Percentiles rank a stretch among this genome's conserved stretches.
phyloP scores from a whole-genome alignment of 1,139 yeast genomes.

The Chernovozyma aurita region DNA sequence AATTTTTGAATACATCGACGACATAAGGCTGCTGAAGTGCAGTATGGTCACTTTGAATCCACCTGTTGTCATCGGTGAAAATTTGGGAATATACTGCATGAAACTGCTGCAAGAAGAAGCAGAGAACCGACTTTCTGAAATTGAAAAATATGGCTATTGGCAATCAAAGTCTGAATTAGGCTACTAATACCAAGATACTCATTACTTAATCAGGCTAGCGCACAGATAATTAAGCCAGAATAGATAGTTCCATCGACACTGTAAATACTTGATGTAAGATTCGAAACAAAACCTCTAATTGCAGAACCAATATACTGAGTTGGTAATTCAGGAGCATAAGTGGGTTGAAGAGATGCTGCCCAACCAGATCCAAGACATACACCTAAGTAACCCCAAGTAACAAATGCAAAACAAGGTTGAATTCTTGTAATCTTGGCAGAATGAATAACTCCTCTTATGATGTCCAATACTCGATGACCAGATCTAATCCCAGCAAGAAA shows the following conservation, averaged over 20 bases:
- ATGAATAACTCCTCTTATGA: constrained; percentile 21
- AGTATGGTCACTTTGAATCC: no score
- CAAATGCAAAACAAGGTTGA: constrained; percentile 18
- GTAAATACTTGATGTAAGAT: constrained; percentile 20
- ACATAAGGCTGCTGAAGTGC: no score
- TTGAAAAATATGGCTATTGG: no score
- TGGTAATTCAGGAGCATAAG: constrained; percentile 31
- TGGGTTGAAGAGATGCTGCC: constrained; percentile 27
- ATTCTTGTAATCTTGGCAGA: constrained; percentile 21
- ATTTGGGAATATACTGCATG: no score
- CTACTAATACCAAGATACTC: no score
- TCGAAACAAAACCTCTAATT: constrained; percentile 28
- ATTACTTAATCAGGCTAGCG: constrained; percentile 21
- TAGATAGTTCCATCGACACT: constrained; percentile 21
- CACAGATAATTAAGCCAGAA: constrained; percentile 24
- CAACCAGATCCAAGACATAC: constrained; percentile 30
- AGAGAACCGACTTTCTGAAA: no score
- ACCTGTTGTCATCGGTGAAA: no score
- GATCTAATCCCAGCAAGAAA: constrained; percentile 27
- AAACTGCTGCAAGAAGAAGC: no score
- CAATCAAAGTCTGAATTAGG: no score
- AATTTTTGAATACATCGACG: no score
- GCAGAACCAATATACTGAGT: constrained; percentile 28
- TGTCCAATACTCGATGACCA: constrained; percentile 26
- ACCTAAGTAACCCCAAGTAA: constrained; percentile 35